Evolutionary conservation across 352 stramenopile species (phyloP).

Genomic region (Phytophthora chlamydospora): DNA sequence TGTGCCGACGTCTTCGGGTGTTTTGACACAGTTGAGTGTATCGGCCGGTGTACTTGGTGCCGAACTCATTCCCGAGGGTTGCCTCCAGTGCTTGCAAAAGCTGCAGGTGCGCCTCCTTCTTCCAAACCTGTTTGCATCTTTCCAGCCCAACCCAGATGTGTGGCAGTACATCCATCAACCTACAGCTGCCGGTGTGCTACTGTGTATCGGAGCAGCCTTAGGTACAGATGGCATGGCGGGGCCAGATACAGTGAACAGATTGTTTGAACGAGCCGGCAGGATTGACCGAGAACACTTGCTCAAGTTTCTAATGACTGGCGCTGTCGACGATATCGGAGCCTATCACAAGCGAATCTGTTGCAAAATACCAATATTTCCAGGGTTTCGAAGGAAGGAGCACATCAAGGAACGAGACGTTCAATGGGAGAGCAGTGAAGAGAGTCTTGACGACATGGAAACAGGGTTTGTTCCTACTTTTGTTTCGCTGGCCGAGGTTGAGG

Average conservation of each 20-base stretch:
- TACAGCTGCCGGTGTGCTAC: slow-evolving; percentile 60
- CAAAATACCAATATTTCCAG: slow-evolving; percentile 61
- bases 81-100: slow-evolving; percentile 49
- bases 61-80: slow-evolving; percentile 57
- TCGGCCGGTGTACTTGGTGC: slow-evolving; percentile 54
- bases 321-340: slow-evolving; percentile 40
- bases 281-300: slow-evolving; percentile 49
- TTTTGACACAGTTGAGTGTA: slow-evolving; percentile 47
- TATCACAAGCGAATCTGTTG: slow-evolving; percentile 41
- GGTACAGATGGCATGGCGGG: slow-evolving; percentile 1
- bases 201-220: slow-evolving; percentile 40
- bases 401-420: slow-evolving; percentile 27
- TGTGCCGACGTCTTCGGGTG: slow-evolving; percentile 56
- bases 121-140: slow-evolving; percentile 55
- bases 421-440: slow-evolving; percentile 28
- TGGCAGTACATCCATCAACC: slow-evolving; percentile 81
- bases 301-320: slow-evolving; percentile 50
- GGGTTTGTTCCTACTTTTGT: slow-evolving; percentile 35
- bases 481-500: slow-evolving; percentile 29
- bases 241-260: slow-evolving; percentile 9
- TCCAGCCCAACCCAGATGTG: slow-evolving; percentile 61
- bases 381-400: slow-evolving; percentile 24
- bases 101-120: slow-evolving; percentile 61
- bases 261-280: slow-evolving; percentile 25
- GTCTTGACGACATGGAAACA: slow-evolving; percentile 13